Evolutionary conservation across 2,329 filamentous ascomycete genomes (phyloP), one percentile per base, ranked within the genome.

Genomic region (Ascochyta rabiei): DNA sequence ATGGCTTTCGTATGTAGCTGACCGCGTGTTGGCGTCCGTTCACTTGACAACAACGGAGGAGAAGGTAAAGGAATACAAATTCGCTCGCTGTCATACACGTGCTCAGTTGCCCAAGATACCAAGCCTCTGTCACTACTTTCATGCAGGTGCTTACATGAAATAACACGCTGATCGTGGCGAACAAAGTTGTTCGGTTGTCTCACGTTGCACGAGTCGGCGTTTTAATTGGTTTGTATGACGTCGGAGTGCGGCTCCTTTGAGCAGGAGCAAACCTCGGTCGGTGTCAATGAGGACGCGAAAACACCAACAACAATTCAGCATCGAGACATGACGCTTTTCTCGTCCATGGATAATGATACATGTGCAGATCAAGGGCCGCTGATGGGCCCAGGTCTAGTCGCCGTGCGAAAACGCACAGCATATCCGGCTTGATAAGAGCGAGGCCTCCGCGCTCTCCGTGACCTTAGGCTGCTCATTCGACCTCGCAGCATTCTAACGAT

Each of bases 201-300:
- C 62, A 67, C 63, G 63, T 67, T 66, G 40, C 24, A 2, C 21
- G 19, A n/a, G 21, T n/a, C n/a, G 7, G 13, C n/a, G 23, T 28
- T 31, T 10, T 56, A 47, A 63, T 65, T 67, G 60, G 64, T 19
- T 19, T 3, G 9, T 18, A 15, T 13, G 16, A 10, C 34, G 39
- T n/a, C 21, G 13, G 26, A 54, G 21, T 16, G 45, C 56, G 54
- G 53, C 60, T 48, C 41, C 50, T 56, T 59, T 44, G 33, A 52
- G 60, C 56, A 59, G 56, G 58, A 53, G 54, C 31, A 19, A 35
- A 40, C 51, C 44, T 34, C 24, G 40, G 48, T 9, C 24, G 24
- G 38, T 47, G 37, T 39, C 24, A 30, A 38, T 23, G 6, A 53
- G 39, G 33, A 31, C 35, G 24, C 41, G 28, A 31, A 26, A 35